Evolutionary conservation across 2,329 filamentous ascomycete genomes (phyloP).

Genomic region (Leptographium radiaticola): DNA sequence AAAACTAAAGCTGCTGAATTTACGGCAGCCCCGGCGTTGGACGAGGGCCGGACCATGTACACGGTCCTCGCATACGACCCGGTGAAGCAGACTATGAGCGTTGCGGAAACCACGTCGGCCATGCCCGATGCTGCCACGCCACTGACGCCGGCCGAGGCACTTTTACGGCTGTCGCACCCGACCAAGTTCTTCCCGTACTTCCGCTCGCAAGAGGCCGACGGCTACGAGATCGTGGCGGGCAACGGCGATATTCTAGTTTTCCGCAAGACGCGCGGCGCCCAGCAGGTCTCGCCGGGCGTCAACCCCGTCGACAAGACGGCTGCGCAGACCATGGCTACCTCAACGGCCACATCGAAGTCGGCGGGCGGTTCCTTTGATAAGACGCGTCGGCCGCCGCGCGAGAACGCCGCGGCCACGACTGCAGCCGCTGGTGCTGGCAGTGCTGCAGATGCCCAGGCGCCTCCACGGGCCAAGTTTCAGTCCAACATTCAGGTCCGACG

Average conservation of each 20-base stretch:
- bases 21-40: too few species aligned
- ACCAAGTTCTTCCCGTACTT: constrained; percentile 55
- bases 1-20: too few species aligned
- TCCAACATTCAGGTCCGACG: constrained; percentile 30
- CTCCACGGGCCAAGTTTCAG: constrained; percentile 17
- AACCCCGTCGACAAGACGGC: constrained; percentile 50
- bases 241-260: constrained; percentile 52
- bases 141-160: constrained; percentile 44
- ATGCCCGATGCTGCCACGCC: constrained; percentile 33
- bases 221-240: constrained; percentile 55
- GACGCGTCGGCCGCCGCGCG: constrained; percentile 25
- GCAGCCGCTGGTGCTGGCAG: background rate
- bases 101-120: constrained; percentile 47
- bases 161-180: constrained; percentile 48
- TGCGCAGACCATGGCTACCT: constrained; percentile 21
- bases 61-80: constrained; percentile 56
- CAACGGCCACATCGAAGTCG: constrained; percentile 46
- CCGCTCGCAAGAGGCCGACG: constrained; percentile 40
- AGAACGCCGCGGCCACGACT: background rate
- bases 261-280: constrained; percentile 37
- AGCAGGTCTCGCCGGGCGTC: constrained; percentile 14
- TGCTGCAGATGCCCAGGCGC: constrained; percentile 14
- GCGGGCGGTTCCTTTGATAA: constrained; percentile 55
- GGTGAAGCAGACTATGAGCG: constrained; percentile 39
- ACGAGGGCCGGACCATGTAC: constrained; percentile 26